Evolutionary conservation across 192 early-diverging fungal species (phyloP).

Genomic region (Glomus cerebriforme): DNA sequence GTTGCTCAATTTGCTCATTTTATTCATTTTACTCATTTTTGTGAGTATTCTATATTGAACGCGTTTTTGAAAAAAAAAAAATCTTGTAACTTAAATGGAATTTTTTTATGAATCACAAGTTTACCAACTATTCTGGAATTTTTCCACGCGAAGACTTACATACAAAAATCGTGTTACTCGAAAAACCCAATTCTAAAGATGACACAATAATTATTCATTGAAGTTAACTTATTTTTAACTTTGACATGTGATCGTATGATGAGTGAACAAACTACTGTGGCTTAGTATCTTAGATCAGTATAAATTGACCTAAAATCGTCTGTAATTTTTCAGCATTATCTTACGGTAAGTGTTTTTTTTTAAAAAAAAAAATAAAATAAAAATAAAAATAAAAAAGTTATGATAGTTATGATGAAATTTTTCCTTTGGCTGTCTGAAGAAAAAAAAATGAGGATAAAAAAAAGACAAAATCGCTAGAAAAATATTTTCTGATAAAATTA

Average conservation of each 20-base stretch:
- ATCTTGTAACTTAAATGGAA: neutral
- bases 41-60: neutral
- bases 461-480: neutral
- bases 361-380: neutral
- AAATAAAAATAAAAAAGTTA: no score
- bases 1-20: neutral
- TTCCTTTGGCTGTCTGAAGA: neutral
- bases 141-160: neutral
- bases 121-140: neutral
- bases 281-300: neutral
- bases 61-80: neutral
- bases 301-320: neutral
- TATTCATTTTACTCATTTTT: no score
- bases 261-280: no score
- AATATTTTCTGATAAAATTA: neutral
- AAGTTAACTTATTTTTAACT: no score
- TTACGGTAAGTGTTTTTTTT: neutral
- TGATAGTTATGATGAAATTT: neutral
- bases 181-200: no score
- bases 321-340: neutral
- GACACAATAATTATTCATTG: no score
- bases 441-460: neutral
- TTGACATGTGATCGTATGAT: no score
- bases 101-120: neutral
- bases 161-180: no score